phyloP scores from a whole-genome alignment of 164 flowering plant species.

The Cinnamomum chago region DNA sequence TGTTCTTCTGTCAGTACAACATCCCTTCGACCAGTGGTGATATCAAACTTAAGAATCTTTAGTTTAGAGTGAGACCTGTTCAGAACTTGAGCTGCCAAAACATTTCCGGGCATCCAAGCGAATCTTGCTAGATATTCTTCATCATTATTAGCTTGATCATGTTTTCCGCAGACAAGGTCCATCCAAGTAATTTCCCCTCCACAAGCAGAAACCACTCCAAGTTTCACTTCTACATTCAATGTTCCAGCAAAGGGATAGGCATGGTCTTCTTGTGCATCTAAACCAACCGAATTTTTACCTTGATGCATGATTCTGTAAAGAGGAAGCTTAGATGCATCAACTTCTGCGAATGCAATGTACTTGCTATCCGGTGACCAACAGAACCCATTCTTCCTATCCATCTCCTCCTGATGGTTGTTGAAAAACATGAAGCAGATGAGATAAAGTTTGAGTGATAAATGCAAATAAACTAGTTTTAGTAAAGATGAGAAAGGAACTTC shows the following conservation, averaged over 20 bases:
- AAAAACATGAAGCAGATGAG: slow-evolving; percentile 11
- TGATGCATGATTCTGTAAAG: slow-evolving; percentile 89
- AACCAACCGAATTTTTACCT: slow-evolving; percentile 77
- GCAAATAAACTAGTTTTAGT: not conserved
- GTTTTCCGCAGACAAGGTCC: slow-evolving; percentile 76
- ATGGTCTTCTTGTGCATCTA: slow-evolving; percentile 94
- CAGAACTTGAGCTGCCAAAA: slow-evolving; percentile 74
- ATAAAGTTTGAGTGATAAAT: not conserved
- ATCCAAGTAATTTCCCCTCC: slow-evolving; percentile 83
- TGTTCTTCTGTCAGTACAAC: slow-evolving; percentile 63
- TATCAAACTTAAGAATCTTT: slow-evolving; percentile 73
- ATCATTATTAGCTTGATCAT: slow-evolving; percentile 25
- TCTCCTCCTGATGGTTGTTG: slow-evolving; percentile 66
- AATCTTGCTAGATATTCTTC: slow-evolving; percentile 91
- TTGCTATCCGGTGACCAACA: slow-evolving; percentile 99
- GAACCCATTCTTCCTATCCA: slow-evolving; percentile 89
- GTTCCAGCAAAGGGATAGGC: slow-evolving; percentile 92
- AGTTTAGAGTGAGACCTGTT: slow-evolving; percentile 60
- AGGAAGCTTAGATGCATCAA: slow-evolving; percentile 78
- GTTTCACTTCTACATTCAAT: slow-evolving; percentile 73
- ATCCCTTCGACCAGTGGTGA: slow-evolving; percentile 59
- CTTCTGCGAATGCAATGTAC: slow-evolving; percentile 82
- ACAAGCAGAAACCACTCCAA: slow-evolving; percentile 63
- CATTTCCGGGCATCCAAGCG: slow-evolving; percentile 81
- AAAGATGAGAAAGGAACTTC: slow-evolving; percentile 15